phyloP scores from a whole-genome alignment of 768 basidiomycete genomes.

The Lyophyllum decastes region DNA sequence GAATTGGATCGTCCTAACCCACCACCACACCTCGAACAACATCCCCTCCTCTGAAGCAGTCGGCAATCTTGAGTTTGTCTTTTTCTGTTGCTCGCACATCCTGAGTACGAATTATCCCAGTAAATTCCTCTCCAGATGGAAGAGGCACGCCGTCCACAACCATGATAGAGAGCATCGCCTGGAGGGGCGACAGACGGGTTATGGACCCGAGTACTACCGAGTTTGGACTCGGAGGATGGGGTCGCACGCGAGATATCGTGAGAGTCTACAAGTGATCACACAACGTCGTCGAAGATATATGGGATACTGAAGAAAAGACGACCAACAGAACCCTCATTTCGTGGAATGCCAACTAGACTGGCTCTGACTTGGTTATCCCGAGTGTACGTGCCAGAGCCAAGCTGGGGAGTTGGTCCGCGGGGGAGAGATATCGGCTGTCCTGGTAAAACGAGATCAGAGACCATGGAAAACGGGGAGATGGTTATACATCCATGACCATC shows the following conservation, averaged over 20 bases:
- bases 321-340: conserved; percentile 69
- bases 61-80: conserved; percentile 84
- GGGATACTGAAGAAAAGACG: conserved; percentile 20
- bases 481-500: background rate
- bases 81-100: conserved; percentile 91
- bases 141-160: conserved; percentile 87
- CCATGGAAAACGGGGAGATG: conserved; percentile 15
- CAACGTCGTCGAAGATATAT: conserved; percentile 20
- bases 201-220: conserved; percentile 83
- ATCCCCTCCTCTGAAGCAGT: conserved; percentile 91
- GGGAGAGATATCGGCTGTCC: conserved; percentile 74
- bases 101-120: conserved; percentile 83
- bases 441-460: conserved; percentile 52
- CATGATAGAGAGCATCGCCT: conserved; percentile 81
- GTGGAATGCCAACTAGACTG: conserved; percentile 67
- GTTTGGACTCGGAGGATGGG: conserved; percentile 72
- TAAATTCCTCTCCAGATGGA: conserved; percentile 84
- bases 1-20: conserved; percentile 27
- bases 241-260: conserved; percentile 64
- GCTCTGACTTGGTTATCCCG: conserved; percentile 67
- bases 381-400: conserved; percentile 68
- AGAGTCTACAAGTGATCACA: conserved; percentile 44
- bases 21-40: conserved; percentile 88
- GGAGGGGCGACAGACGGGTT: conserved; percentile 79
- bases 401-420: conserved; percentile 52